phyloP scores from a whole-genome alignment of 805 yeast species.

The Wickerhamiella kurtzmanii region DNA sequence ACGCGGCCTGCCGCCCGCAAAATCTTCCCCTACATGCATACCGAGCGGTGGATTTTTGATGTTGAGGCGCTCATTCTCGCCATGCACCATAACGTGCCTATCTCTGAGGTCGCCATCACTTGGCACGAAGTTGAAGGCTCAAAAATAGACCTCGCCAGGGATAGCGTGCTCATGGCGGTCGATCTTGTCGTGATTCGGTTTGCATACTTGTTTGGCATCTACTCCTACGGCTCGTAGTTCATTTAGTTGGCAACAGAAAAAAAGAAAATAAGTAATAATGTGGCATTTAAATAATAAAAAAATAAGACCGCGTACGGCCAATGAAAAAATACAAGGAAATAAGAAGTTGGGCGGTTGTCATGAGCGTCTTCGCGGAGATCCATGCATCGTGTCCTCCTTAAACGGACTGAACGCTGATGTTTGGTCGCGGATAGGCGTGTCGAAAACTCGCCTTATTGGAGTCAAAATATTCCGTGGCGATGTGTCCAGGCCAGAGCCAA shows the following conservation, averaged over 20 bases:
- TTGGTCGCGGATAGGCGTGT: conserved; percentile 21
- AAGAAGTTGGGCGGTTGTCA: not conserved
- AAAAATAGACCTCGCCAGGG: conserved; percentile 82
- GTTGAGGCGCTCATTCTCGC: conserved; percentile 83
- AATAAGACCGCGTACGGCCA: not conserved
- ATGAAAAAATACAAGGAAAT: not conserved
- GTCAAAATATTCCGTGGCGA: conserved; percentile 10
- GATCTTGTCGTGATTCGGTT: conserved; percentile 82
- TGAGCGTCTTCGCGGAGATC: conserved; percentile 13
- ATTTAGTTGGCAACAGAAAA: not conserved
- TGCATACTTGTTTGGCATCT: conserved; percentile 78
- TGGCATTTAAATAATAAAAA: not conserved
- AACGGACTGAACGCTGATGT: conserved; percentile 20
- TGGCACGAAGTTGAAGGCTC: conserved; percentile 98
- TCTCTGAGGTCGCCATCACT: conserved; percentile 70
- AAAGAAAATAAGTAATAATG: not conserved
- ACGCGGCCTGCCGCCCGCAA: conserved; percentile 48
- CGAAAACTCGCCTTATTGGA: conserved; percentile 20
- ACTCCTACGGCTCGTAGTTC: conserved; percentile 24
- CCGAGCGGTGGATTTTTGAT: conserved; percentile 97
- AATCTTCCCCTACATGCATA: conserved; percentile 84
- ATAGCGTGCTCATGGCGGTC: conserved; percentile 83
- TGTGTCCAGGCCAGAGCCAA: not conserved
- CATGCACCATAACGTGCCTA: conserved; percentile 48
- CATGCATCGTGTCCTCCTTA: conserved; percentile 11